Evolutionary conservation across 2,329 filamentous ascomycete genomes (phyloP).

Genomic region (Aspergillus aculeatinus): DNA sequence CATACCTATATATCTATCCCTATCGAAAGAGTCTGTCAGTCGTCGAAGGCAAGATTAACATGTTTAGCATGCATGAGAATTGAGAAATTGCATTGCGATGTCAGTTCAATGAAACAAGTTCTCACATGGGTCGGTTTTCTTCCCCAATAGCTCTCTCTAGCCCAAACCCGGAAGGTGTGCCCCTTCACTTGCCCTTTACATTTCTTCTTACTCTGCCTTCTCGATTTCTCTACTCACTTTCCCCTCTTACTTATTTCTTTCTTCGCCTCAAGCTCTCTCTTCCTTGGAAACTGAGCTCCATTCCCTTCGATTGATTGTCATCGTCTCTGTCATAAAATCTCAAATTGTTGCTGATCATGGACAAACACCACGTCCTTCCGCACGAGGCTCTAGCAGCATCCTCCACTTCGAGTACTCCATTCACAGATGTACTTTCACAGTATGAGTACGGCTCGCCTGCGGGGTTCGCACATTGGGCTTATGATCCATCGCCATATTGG

Average conservation of each 20-base stretch:
- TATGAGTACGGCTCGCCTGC: background rate
- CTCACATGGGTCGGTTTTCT: too few species aligned
- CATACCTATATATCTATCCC: background rate
- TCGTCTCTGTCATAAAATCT: background rate
- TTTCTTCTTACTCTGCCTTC: too few species aligned
- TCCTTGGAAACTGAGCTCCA: background rate
- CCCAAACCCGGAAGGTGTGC: too few species aligned
- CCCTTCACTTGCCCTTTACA: background rate
- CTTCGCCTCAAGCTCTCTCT: background rate
- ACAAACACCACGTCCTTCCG: background rate
- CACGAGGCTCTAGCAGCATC: background rate
- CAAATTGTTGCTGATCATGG: background rate
- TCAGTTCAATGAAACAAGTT: too few species aligned
- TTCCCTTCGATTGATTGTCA: background rate
- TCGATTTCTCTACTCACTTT: background rate
- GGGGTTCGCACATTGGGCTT: constrained; percentile 5
- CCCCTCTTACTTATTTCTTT: background rate
- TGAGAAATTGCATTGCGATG: background rate
- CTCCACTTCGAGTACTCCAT: background rate
- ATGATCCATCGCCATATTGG: background rate
- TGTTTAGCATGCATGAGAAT: background rate
- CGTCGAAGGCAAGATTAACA: background rate
- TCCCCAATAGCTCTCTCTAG: too few species aligned
- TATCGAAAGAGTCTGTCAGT: background rate
- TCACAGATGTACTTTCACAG: background rate